phyloP scores from a whole-genome alignment of 352 stramenopile species.

The Phytophthora pseudosyringae region DNA sequence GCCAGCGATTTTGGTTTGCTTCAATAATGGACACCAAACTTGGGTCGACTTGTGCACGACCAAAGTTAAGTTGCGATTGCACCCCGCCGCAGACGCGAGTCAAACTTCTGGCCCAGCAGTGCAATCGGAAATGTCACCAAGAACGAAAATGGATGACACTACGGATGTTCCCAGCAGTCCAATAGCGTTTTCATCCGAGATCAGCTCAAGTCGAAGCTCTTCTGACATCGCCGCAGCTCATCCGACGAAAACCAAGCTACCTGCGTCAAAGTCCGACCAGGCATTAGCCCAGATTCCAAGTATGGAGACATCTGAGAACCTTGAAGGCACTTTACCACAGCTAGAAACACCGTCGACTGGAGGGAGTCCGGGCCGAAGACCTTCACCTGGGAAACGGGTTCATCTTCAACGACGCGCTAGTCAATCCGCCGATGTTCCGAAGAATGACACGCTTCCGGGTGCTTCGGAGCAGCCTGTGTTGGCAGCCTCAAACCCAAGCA shows the following conservation, averaged over 20 bases:
- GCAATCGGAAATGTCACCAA: not conserved
- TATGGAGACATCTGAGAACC: not conserved
- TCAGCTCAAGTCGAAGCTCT: not conserved
- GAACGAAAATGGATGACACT: not conserved
- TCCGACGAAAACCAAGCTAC: no score
- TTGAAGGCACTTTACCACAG: not conserved
- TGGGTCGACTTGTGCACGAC: conserved; percentile 33
- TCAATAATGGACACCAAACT: conserved; percentile 34
- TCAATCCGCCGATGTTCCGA: conserved; percentile 8
- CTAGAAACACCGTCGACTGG: not conserved
- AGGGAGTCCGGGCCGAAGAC: conserved; percentile 2
- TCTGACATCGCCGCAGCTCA: no score
- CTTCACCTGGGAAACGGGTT: conserved; percentile 1
- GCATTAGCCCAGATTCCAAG: conserved; percentile 15
- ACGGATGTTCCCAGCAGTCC: not conserved
- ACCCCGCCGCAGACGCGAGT: not conserved
- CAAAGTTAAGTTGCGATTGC: conserved; percentile 41
- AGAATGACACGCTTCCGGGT: not conserved
- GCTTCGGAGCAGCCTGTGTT: not conserved
- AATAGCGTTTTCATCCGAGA: not conserved
- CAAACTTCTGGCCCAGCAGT: not conserved
- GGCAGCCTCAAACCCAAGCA: not conserved
- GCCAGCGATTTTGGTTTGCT: conserved; percentile 30
- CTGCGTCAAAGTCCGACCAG: no score
- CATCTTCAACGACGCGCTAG: conserved; percentile 16